Evolutionary conservation across 2,329 filamentous ascomycete genomes (phyloP).

Genomic region (Trichophyton equinum): DNA sequence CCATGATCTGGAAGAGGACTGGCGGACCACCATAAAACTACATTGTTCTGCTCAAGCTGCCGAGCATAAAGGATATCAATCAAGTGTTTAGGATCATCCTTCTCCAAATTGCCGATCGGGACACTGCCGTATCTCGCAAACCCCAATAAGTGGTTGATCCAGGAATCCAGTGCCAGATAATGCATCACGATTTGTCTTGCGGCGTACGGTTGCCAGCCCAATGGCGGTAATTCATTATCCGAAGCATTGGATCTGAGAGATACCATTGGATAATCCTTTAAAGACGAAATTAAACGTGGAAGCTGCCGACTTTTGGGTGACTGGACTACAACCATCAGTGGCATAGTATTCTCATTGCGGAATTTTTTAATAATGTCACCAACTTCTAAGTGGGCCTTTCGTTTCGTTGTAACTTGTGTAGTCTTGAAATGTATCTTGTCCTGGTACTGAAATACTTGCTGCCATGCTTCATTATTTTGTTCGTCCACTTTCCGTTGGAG

Average conservation of each 20-base stretch:
- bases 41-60: constrained; percentile 75
- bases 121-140: constrained; percentile 87
- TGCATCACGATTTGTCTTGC: constrained; percentile 76
- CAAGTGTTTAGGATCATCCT: constrained; percentile 83
- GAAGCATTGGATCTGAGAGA: constrained; percentile 67
- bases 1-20: constrained; percentile 84
- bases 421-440: constrained; percentile 75
- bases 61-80: constrained; percentile 94
- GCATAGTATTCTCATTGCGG: constrained; percentile 67
- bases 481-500: constrained; percentile 50
- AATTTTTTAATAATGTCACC: constrained; percentile 82
- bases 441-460: constrained; percentile 76
- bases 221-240: constrained; percentile 75
- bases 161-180: constrained; percentile 84
- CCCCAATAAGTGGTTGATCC: constrained; percentile 78
- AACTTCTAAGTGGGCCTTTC: constrained; percentile 80
- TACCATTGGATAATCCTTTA: constrained; percentile 75
- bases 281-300: constrained; percentile 68
- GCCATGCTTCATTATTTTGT: constrained; percentile 57
- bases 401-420: constrained; percentile 73
- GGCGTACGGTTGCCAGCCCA: constrained; percentile 87
- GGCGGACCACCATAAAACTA: constrained; percentile 94
- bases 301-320: constrained; percentile 73
- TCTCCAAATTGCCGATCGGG: constrained; percentile 87
- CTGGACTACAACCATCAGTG: constrained; percentile 77